These are phyloP conservation scores for Metarhizium anisopliae DNA, from an alignment of 2,329 filamentous ascomycete genomes.

Conservation along the genomic window DNA sequence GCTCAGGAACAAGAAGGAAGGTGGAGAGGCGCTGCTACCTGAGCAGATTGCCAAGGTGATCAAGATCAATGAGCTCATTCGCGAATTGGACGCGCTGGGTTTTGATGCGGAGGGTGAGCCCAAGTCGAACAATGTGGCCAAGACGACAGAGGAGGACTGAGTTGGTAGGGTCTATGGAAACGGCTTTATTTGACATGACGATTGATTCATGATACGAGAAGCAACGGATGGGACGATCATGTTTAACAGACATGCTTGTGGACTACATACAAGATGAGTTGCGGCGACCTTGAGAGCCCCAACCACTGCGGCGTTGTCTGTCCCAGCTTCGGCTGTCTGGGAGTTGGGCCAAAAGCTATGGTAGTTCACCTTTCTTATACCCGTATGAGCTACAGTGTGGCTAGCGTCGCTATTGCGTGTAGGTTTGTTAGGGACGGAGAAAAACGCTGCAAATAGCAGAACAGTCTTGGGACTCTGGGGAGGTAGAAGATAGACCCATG, in stretches of 20 bases:
- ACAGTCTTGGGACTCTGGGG: neutral
- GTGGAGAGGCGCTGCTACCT: slow-evolving; percentile 71
- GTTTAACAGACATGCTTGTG: neutral
- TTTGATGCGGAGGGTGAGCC: slow-evolving; percentile 71
- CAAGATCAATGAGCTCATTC: slow-evolving; percentile 88
- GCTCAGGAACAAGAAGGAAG: slow-evolving; percentile 82
- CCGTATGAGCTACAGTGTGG: neutral
- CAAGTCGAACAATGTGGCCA: slow-evolving; percentile 18
- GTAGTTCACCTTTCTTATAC: neutral
- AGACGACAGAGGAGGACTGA: neutral
- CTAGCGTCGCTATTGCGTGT: neutral
- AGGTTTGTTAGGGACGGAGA: neutral
- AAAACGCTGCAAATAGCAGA: neutral
- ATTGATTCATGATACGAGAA: neutral
- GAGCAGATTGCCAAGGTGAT: slow-evolving; percentile 98
- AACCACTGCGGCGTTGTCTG: neutral
- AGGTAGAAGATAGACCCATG: too few relatives aligned
- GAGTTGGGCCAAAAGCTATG: neutral
- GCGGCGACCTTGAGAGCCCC: neutral
- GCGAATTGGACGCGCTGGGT: slow-evolving; percentile 76
- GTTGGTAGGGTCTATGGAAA: neutral
- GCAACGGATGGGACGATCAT: neutral
- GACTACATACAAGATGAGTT: neutral
- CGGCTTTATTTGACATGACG: neutral
- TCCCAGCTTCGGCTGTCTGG: neutral